Evolutionary conservation across 768 basidiomycete genomes (phyloP).

Genomic region (Boletus insuetus): DNA sequence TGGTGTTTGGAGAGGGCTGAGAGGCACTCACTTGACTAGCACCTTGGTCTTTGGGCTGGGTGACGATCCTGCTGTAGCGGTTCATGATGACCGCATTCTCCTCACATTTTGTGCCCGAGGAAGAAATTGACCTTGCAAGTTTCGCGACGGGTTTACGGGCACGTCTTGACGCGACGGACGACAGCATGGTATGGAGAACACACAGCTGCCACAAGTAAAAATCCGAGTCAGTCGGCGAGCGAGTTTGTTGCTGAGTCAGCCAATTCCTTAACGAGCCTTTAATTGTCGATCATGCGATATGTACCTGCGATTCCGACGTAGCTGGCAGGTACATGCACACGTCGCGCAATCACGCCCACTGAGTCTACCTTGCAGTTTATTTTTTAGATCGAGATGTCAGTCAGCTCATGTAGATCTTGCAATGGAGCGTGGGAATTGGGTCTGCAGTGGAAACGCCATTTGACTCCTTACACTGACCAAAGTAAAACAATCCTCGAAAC

Average conservation of each 20-base stretch:
- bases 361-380: neutral
- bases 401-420: neutral
- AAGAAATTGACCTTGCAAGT: slow-evolving; percentile 37
- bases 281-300: neutral
- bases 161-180: slow-evolving; percentile 20
- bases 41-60: slow-evolving; percentile 91
- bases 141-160: slow-evolving; percentile 9
- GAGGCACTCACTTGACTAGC: slow-evolving; percentile 72
- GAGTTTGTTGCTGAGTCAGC: neutral
- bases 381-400: neutral
- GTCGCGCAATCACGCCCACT: too few species aligned
- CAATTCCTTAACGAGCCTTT: too few species aligned
- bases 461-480: too few species aligned
- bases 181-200: slow-evolving; percentile 17
- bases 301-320: too few species aligned
- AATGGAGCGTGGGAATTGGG: too few species aligned
- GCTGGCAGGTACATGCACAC: too few species aligned
- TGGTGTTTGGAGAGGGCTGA: neutral
- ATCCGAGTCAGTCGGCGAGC: slow-evolving; percentile 12
- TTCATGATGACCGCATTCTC: slow-evolving; percentile 54
- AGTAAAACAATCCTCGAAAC: too few species aligned
- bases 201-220: neutral
- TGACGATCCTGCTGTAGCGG: slow-evolving; percentile 76
- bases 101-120: slow-evolving; percentile 37
- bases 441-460: too few species aligned